Base-by-base conservation (phyloP, 257 asterid genomes). In the Nicotiana obtusifolia region DNA sequence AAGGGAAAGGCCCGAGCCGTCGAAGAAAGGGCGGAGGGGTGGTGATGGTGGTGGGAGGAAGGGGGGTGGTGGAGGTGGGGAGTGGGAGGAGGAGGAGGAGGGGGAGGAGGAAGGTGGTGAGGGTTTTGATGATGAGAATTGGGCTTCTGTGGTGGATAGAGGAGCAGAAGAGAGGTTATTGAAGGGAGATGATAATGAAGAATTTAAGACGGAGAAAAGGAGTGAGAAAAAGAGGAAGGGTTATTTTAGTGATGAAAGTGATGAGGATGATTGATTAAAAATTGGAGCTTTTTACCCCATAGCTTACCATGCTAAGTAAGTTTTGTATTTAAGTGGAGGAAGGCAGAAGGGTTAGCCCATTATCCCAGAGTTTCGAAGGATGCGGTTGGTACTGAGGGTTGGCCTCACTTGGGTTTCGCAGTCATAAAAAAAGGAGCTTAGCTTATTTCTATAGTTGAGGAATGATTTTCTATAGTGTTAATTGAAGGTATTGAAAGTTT, bases 61-160 rank as follows among this genome's bases (percentile, higher is more conserved):
- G 10, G 81, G 35, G 7, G 77, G 64, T 24, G 53, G 53, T 47
- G 77, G 31, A 31, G 77, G 54, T 11, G 90, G 81, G 57, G 91
- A 77, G 81, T 81, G 52, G 31, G 91, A 85, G 28, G 93, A 84
- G n/a, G 91, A 84, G 6, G 91, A 86, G 64, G 93, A 84, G 77
- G 90, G 28, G 4, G 93, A 86, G 14, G 97, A 87, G 28, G 94
- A 88, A 22, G 94, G 76, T 47, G 89, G 67, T 10, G 90, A 33
- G 5, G 86, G 57, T 24, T 89, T 93, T 31, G 95, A 90, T 80
- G 84, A 73, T 60, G 97, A 95, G 49, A 91, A 92, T 89, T 95
- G 99, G 99, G 99, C 98, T 22, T 94, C 98, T 19, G 97, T 90
- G 44, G 99, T 94, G 85, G 99, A 91, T 77, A 93, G 86, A 47